Percentiles rank a stretch among this genome's conserved stretches.
Evolutionary conservation across 2,329 filamentous ascomycete genomes (phyloP).

Genomic region (Trichoderma simmonsii): DNA sequence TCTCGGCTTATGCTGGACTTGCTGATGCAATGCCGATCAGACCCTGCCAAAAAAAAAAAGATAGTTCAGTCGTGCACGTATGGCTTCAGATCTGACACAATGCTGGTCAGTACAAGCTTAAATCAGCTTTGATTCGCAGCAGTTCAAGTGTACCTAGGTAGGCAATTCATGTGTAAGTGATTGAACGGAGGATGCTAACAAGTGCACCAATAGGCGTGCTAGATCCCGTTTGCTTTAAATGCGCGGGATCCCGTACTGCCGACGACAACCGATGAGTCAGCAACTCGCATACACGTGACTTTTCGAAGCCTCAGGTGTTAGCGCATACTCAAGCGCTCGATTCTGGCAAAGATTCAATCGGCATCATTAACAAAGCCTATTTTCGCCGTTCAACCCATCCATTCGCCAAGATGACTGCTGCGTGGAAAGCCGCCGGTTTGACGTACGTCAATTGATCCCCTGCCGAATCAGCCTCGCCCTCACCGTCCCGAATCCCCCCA

Average conservation of each 20-base stretch:
- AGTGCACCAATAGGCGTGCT: too few relatives aligned
- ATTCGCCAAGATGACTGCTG: constrained; percentile 81
- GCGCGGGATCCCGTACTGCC: not conserved
- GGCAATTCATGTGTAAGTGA: not conserved
- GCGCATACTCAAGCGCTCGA: constrained; percentile 28
- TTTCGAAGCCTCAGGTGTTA: constrained; percentile 31
- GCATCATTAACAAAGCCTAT: constrained; percentile 34
- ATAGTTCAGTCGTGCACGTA: not conserved
- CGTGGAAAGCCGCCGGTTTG: constrained; percentile 97
- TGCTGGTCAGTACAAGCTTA: not conserved
- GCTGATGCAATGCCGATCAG: not conserved
- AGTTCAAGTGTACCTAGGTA: too few relatives aligned
- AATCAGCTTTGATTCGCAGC: too few relatives aligned
- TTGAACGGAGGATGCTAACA: too few relatives aligned
- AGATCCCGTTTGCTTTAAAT: too few relatives aligned
- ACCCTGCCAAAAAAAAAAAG: not conserved
- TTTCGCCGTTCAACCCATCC: constrained; percentile 30
- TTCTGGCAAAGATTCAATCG: constrained; percentile 36
- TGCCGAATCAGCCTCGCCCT: not conserved
- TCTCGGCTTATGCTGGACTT: not conserved
- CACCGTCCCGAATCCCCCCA: not conserved
- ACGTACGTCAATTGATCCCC: constrained; percentile 64
- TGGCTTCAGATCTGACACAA: not conserved
- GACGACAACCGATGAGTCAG: constrained; percentile 6
- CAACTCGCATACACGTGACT: constrained; percentile 8